Base-by-base conservation (phyloP, 192 early-diverging fungal species). In the Entomortierella parvispora region DNA sequence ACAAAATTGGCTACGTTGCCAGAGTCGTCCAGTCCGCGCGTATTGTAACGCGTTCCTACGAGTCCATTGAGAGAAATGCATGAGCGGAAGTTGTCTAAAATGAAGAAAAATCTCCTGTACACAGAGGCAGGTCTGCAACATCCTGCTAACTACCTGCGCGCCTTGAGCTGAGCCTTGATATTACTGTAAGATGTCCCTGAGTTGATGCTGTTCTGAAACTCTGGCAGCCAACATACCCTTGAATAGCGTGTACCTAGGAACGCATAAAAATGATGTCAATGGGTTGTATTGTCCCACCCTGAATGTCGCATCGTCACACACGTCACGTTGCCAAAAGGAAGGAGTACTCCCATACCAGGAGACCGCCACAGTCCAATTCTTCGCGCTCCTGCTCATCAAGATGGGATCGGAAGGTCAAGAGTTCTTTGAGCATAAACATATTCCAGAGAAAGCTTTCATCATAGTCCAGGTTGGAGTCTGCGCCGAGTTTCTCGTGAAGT, bases 1-100 rank as follows among this genome's bases (percentile, higher is more conserved):
- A 99, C 98, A 82, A 97, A 99, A 75, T 99, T 99, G n/a, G 96
- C 94, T 33, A 97, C 96, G 70, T 93, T 87, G 31, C 98, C 98
- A 62, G 93, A 92, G 65, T 99, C 98, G 63, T 99, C 95, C 33
- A 99, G 90, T 5, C 98, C 98, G 23, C 98, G 90, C 2, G 96
- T 93, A 68, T 95, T 92, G 76, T 93, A 97, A 44, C 98, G 86
- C 34, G 95, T 97, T 7, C 98, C 98, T 48, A 93, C n/a, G n/a
- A n/a, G n/a, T n/a, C n/a, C n/a, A 86, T 29, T 81, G 80, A 71
- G 64, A 70, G 20, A 82, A 33, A 82, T 49, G 34, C 70, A 71
- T 3, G n/a, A n/a, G n/a, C n/a, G n/a, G n/a, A n/a, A n/a, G n/a
- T n/a, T n/a, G n/a, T n/a, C n/a, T n/a, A n/a, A n/a, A n/a, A n/a